A percentile compares a stretch with the other conserved stretches of the same genome.
Conservation (phyloP, 495 filamentous ascomycete species). For the Aspergillus saccharolyticus region DNA sequence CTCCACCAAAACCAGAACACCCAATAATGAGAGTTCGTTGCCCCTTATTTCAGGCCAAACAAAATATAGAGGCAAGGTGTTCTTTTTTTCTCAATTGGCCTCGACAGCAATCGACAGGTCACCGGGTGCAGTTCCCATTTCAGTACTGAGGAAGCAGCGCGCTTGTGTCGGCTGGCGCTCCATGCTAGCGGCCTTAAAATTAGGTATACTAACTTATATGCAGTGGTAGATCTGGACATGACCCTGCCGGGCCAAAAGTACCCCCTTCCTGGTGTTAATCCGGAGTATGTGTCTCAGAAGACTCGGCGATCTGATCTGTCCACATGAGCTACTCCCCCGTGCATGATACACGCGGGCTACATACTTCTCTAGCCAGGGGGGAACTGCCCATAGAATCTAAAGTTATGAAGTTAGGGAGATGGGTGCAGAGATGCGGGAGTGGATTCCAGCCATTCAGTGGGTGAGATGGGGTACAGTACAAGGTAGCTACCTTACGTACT, state of each 20-base stretch:
- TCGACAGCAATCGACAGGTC: too few species aligned
- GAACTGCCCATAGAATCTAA: neutral
- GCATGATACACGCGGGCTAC: constrained; percentile 2
- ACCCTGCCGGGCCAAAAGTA: neutral
- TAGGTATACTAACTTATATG: too few species aligned
- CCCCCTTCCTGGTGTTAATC: neutral
- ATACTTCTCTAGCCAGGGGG: neutral
- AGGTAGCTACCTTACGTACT: neutral
- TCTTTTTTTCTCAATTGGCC: neutral
- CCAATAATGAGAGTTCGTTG: neutral
- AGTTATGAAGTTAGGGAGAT: neutral
- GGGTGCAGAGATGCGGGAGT: neutral
- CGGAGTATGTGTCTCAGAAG: neutral
- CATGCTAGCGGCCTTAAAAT: too few species aligned
- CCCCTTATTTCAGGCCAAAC: neutral
- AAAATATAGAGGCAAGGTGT: neutral
- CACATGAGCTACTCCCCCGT: constrained; percentile 5
- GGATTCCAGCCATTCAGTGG: neutral
- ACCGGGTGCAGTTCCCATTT: too few species aligned
- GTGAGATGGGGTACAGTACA: neutral
- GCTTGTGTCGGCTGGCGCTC: neutral
- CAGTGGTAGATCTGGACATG: too few species aligned
- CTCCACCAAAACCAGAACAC: neutral
- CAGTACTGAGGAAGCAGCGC: neutral
- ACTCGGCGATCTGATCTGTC: constrained; percentile 4